Conservation (phyloP, 768 basidiomycete genomes). For the Suillus fuscotomentosus region DNA sequence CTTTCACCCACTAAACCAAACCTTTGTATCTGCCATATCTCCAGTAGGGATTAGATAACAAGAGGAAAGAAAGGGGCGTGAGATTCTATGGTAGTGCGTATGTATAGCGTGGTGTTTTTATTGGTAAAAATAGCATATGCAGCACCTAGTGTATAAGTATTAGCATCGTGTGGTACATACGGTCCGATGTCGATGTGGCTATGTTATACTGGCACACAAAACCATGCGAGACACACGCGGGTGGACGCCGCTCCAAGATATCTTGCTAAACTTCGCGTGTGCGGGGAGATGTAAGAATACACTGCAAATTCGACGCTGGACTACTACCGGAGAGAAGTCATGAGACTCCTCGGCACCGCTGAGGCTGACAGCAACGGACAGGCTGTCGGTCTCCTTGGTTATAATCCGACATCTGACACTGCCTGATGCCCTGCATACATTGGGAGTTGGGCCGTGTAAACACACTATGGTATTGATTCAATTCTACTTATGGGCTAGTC, state of each 20-base stretch:
- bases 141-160: too few relatives aligned
- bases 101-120: neutral
- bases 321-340: too few relatives aligned
- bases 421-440: neutral
- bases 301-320: too few relatives aligned
- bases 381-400: too few relatives aligned
- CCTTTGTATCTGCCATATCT: neutral
- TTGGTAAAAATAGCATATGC: neutral
- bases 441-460: too few relatives aligned
- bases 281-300: too few relatives aligned
- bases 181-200: neutral
- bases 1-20: conserved; percentile 1
- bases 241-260: too few relatives aligned
- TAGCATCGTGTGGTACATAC: neutral
- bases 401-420: neutral
- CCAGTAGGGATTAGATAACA: neutral
- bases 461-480: too few relatives aligned
- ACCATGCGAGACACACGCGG: too few relatives aligned
- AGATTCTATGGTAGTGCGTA: neutral
- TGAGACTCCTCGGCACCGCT: too few relatives aligned
- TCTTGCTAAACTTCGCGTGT: neutral
- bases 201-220: neutral
- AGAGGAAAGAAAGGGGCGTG: neutral
- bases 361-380: too few relatives aligned
- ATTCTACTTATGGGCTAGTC: too few relatives aligned